Conservation (phyloP, 2,329 filamentous ascomycete genomes). For the Fusarium concolor region DNA sequence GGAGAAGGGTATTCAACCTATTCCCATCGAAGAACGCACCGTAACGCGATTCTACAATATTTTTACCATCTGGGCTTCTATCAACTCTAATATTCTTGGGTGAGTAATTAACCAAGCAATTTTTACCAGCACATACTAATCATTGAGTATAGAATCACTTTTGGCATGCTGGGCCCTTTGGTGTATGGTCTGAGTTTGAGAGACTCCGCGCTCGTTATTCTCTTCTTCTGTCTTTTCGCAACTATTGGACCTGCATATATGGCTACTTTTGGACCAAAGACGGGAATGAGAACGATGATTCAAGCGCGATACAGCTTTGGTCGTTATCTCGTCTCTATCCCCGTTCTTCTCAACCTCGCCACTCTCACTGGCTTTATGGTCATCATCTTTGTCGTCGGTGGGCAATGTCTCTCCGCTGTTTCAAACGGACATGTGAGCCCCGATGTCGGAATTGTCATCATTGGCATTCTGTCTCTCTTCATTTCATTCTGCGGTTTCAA, state of each 20-base stretch:
- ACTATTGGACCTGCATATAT: conserved; percentile 67
- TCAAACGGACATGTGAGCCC: conserved; percentile 61
- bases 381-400: conserved; percentile 70
- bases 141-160: conserved; percentile 61
- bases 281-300: conserved; percentile 74
- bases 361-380: conserved; percentile 73
- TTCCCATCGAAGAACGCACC: conserved; percentile 56
- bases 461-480: conserved; percentile 65
- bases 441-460: conserved; percentile 70
- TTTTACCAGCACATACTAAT: conserved; percentile 7
- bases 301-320: conserved; percentile 73
- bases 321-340: conserved; percentile 68
- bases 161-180: conserved; percentile 71
- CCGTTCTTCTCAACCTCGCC: conserved; percentile 71
- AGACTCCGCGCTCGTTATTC: conserved; percentile 67
- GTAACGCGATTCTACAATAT: conserved; percentile 57
- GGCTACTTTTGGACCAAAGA: conserved; percentile 68
- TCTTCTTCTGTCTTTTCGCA: conserved; percentile 71
- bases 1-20: conserved; percentile 57
- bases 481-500: conserved; percentile 72
- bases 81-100: conserved; percentile 62
- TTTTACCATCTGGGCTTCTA: conserved; percentile 62
- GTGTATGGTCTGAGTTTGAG: conserved; percentile 66
- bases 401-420: conserved; percentile 68
- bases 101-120: conserved; percentile 39